Base-by-base conservation (phyloP, 176 grass and related monocot species). In the Olyra latifolia region DNA sequence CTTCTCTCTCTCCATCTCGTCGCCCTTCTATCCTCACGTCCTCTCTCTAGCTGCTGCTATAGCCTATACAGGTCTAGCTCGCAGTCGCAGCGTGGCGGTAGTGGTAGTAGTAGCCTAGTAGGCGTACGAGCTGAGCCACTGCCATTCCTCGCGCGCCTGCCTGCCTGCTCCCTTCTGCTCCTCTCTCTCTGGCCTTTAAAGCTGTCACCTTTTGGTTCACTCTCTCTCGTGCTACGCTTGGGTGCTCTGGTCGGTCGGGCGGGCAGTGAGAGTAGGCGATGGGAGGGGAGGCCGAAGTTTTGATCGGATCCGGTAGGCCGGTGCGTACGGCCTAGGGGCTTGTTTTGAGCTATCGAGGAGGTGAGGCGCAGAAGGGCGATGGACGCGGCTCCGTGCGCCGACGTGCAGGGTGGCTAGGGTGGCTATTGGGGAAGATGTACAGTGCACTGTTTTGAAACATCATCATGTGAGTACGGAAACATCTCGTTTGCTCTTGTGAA, bases 171-270 rank as follows among this genome's bases (percentile, higher is more conserved):
- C 50, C 55, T 84, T 74, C 50, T 74, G 80, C 77, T 75, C 66
- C 69, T 86, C 86, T 27, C 65, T 79, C 24, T 23, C 72, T 35
- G 12, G 49, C 45, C 86, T 95, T 91, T 98, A 91, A 91, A 89
- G 90, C 81, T 91, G 92, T 93, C 67, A 80, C 83, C 86, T 94
- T n/a, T 88, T 78, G 68, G 77, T 74, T 58, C 67, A 52, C 52
- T 53, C 48, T 61, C 77, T 45, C 74, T n/a, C 43, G 30, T 75
- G 63, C 83, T 29, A 46, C 30, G 39, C 20, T 27, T 35, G 32
- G 32, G 62, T 53, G 42, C 47, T 58, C 20, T 54, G 47, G 62
- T 64, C 22, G 52, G 43, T 49, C 59, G 43, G 20, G 22, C 24
- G 56, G 79, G 57, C 66, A 66, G 68, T 58, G 67, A 46, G 29